Evolutionary conservation across 2,329 filamentous ascomycete genomes (phyloP).

Genomic region (Arthrinium phaeospermum): DNA sequence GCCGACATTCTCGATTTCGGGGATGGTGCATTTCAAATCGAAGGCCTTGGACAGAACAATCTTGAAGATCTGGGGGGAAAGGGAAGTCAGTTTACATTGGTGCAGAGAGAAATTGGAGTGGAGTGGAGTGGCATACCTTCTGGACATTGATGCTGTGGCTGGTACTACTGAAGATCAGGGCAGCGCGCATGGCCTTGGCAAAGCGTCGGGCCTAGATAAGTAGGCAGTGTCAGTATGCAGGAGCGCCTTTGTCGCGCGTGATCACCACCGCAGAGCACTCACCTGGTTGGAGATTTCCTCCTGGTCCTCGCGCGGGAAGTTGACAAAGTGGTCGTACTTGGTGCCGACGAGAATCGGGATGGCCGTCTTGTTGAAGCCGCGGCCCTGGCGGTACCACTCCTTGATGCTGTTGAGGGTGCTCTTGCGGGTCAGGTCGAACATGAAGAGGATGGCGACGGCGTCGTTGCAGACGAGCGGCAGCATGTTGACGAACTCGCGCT

Average conservation of each 20-base stretch:
- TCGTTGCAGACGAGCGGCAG: slow-evolving; percentile 99
- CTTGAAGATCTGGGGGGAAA: slow-evolving; percentile 84
- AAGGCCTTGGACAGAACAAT: slow-evolving; percentile 99
- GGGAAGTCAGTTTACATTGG: slow-evolving; percentile 23
- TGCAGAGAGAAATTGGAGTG: not conserved
- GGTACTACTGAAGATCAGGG: slow-evolving; percentile 97
- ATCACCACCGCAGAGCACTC: slow-evolving; percentile 26
- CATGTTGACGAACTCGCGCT: slow-evolving; percentile 99
- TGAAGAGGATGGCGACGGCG: slow-evolving; percentile 97
- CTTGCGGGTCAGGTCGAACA: slow-evolving; percentile 98
- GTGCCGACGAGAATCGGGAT: slow-evolving; percentile 97
- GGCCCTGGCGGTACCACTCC: slow-evolving; percentile 97
- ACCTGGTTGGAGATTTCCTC: slow-evolving; percentile 98
- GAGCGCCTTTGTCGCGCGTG: not conserved
- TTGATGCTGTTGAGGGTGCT: slow-evolving; percentile 99
- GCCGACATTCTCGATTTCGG: slow-evolving; percentile 97
- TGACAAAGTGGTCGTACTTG: slow-evolving; percentile 99
- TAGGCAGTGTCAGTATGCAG: slow-evolving; percentile 24
- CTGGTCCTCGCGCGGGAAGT: slow-evolving; percentile 95
- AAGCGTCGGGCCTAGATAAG: slow-evolving; percentile 82
- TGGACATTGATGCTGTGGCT: slow-evolving; percentile 99
- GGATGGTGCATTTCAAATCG: slow-evolving; percentile 97
- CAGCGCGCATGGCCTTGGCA: slow-evolving; percentile 97
- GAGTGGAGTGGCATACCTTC: slow-evolving; percentile 65
- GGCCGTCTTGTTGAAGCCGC: slow-evolving; percentile 99